These are phyloP conservation scores for Ilex asprella DNA, from an alignment of 257 asterid species.

Conservation along the genomic window DNA sequence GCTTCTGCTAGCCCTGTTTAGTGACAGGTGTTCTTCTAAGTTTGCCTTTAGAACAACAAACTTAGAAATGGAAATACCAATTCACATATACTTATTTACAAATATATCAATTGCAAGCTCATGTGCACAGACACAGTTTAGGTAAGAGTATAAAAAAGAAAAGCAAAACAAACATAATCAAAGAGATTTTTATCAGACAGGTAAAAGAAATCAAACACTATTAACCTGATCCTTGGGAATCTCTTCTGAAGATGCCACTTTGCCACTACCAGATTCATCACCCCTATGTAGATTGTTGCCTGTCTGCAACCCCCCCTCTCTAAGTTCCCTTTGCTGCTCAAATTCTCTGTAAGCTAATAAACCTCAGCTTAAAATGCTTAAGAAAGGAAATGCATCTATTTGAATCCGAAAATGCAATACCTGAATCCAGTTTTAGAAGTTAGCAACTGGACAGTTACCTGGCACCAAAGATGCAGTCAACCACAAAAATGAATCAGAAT, in stretches of 20 bases:
- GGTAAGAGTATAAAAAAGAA: too few species aligned
- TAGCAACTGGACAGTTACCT: conserved; percentile 89
- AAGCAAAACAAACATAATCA: too few species aligned
- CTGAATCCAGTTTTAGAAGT: conserved; percentile 99
- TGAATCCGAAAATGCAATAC: conserved; percentile 33
- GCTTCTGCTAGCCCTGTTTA: too few species aligned
- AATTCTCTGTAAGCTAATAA: conserved; percentile 62
- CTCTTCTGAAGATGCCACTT: conserved; percentile 40
- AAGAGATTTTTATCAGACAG: background rate
- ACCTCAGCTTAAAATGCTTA: conserved; percentile 16
- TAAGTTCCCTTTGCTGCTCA: conserved; percentile 97
- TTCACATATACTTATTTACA: too few species aligned
- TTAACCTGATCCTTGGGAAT: conserved; percentile 34
- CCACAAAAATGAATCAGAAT: conserved; percentile 12
- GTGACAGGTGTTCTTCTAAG: too few species aligned
- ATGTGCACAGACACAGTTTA: too few species aligned
- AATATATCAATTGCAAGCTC: too few species aligned
- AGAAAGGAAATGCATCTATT: conserved; percentile 12
- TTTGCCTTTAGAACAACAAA: too few species aligned
- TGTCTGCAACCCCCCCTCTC: conserved; percentile 74
- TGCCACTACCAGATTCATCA: conserved; percentile 39
- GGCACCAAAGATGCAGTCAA: conserved; percentile 28
- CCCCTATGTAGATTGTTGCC: conserved; percentile 36
- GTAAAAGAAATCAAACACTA: conserved; percentile 34
- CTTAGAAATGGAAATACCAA: too few species aligned